Conservation (phyloP, 78 protist genomes). For the Guillardia theta region DNA sequence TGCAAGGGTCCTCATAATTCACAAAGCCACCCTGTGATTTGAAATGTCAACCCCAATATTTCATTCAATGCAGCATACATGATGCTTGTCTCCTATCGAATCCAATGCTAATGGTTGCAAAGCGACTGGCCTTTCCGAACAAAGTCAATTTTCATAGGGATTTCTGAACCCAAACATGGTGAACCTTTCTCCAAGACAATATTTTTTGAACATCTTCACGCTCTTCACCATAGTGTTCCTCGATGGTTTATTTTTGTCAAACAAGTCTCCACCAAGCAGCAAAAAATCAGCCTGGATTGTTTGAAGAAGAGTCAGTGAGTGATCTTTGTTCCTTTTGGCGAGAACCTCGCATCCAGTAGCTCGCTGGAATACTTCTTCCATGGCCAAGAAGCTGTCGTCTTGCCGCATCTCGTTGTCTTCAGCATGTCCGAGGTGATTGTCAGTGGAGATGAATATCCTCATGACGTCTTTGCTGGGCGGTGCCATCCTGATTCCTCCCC, state of each 20-base stretch:
- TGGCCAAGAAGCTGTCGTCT: slow-evolving; percentile 87
- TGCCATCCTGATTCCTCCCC: neutral
- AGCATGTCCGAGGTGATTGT: slow-evolving; percentile 90
- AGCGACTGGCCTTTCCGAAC: too few relatives aligned
- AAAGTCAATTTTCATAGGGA: too few relatives aligned
- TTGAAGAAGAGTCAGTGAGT: neutral
- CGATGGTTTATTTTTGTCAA: slow-evolving; percentile 97
- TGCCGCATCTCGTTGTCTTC: slow-evolving; percentile 68
- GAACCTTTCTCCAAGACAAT: slow-evolving; percentile 79
- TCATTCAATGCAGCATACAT: too few relatives aligned
- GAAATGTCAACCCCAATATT: neutral
- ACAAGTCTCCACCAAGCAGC: slow-evolving; percentile 96
- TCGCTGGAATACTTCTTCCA: slow-evolving; percentile 88
- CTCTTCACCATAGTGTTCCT: slow-evolving; percentile 68
- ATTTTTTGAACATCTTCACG: slow-evolving; percentile 78
- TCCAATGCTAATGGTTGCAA: too few relatives aligned
- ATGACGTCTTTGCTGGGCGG: neutral
- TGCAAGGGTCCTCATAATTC: slow-evolving; percentile 93
- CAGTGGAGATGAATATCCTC: slow-evolving; percentile 76
- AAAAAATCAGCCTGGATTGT: slow-evolving; percentile 73
- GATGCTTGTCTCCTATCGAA: too few relatives aligned
- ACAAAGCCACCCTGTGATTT: slow-evolving; percentile 17
- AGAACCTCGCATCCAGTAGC: slow-evolving; percentile 50
- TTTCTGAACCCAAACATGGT: too few relatives aligned
- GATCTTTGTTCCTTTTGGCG: neutral